Evolutionary conservation across 2,329 filamentous ascomycete genomes (phyloP).

Genomic region (Aspergillus uvarum): DNA sequence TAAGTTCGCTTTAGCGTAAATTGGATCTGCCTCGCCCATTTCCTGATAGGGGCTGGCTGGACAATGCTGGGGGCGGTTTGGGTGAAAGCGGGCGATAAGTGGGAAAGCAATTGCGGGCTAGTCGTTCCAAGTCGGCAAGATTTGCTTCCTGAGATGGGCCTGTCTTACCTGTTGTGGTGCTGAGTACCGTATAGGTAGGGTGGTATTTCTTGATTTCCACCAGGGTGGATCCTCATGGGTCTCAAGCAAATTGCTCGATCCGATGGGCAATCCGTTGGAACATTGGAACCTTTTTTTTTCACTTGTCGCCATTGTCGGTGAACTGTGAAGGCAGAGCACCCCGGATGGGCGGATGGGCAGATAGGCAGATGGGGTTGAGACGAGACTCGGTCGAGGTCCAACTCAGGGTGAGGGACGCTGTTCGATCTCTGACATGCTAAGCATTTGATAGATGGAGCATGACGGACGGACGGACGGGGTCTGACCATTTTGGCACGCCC

Average conservation of each 20-base stretch:
- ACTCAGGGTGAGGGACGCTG: background rate
- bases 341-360: too few species aligned
- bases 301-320: too few species aligned
- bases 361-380: background rate
- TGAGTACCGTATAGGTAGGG: background rate
- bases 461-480: background rate
- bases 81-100: background rate
- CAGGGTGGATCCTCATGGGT: background rate
- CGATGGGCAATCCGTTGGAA: background rate
- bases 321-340: too few species aligned
- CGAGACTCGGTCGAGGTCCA: background rate
- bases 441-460: background rate
- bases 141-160: background rate
- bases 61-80: background rate
- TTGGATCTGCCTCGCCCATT: background rate
- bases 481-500: background rate
- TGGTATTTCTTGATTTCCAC: too few species aligned
- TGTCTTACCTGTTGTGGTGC: background rate
- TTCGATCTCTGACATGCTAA: background rate
- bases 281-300: too few species aligned
- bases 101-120: background rate
- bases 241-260: background rate
- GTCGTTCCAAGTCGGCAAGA: background rate
- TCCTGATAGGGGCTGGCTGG: background rate
- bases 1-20: background rate